Evolutionary conservation across 441 rosid species (phyloP), one percentile per base, ranked within the genome.

Genomic region (Euphorbia celastroides): DNA sequence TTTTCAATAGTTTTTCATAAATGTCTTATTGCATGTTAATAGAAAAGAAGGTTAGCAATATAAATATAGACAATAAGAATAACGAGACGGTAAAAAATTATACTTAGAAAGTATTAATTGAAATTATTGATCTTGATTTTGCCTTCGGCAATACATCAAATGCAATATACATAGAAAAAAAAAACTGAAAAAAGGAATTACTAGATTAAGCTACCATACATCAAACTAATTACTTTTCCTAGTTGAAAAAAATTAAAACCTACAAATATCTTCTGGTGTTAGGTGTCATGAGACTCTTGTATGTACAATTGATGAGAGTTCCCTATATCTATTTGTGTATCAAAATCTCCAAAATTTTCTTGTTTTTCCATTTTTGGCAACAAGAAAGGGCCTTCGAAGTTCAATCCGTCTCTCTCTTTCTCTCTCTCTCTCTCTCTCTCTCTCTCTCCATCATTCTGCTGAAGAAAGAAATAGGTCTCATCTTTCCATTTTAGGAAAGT

Each of bases 261-360:
- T n/a, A 14, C 12, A 60, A 5, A 60, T 8, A 28, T 30, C 22
- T 34, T 44, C 48, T 28, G 32, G 19, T 9, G 57, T 51, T 19
- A 19, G 48, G 48, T 51, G 10, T 46, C 41, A 23, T 55, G 31
- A 34, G 42, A 66, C 64, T 74, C 73, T 52, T 20, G 57, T 63
- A 72, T 81, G 81, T 77, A 82, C 85, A 81, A 28, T 75, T 77
- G 52, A 55, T 17, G 38, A 28, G 57, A 52, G 9, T 63, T 58
- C 55, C 57, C 48, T 62, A n/a, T n/a, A n/a, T n/a, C n/a, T n/a
- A n/a, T 75, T 20, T 51, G 19, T 52, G 20, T 22, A 20, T 52
- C 8, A 1, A 7, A 52, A 22, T 9, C 28, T 22, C 23, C 5
- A 46, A 17, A 46, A 46, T 46, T 46, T 16, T 17, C 51, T 46